Evolutionary conservation across 768 basidiomycete genomes (phyloP).

Genomic region (Mycena pura): DNA sequence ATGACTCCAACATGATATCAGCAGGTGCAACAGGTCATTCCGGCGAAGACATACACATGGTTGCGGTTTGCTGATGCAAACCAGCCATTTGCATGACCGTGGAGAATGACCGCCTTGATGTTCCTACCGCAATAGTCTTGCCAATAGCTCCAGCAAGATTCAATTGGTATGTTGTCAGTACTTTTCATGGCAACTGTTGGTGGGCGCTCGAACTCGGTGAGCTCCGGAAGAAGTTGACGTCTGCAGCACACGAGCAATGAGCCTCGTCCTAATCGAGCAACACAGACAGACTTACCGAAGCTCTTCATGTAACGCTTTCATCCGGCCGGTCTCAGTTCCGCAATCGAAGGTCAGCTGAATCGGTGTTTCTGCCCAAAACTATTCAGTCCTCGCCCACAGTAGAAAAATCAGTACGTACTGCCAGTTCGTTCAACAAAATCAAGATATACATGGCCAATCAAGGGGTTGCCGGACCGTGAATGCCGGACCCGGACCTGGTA

Average conservation of each 20-base stretch:
- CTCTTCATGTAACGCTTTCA: neutral
- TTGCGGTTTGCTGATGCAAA: neutral
- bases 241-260: too few relatives aligned
- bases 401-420: too few relatives aligned
- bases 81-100: neutral
- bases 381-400: neutral
- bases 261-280: neutral
- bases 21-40: neutral
- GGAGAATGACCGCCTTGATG: conserved; percentile 1
- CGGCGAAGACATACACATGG: neutral
- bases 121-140: conserved; percentile 16
- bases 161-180: conserved; percentile 30
- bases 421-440: neutral
- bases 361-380: neutral
- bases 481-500: too few relatives aligned
- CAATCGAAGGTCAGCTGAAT: neutral
- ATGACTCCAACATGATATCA: neutral
- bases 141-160: conserved; percentile 32
- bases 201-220: conserved; percentile 21
- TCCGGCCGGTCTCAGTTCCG: neutral
- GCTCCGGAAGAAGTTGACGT: conserved; percentile 21
- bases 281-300: neutral
- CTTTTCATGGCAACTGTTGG: conserved; percentile 25
- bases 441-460: too few relatives aligned
- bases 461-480: too few relatives aligned